phyloP scores from a whole-genome alignment of 106 monocot genomes.

The Phalaenopsis aphrodite region DNA sequence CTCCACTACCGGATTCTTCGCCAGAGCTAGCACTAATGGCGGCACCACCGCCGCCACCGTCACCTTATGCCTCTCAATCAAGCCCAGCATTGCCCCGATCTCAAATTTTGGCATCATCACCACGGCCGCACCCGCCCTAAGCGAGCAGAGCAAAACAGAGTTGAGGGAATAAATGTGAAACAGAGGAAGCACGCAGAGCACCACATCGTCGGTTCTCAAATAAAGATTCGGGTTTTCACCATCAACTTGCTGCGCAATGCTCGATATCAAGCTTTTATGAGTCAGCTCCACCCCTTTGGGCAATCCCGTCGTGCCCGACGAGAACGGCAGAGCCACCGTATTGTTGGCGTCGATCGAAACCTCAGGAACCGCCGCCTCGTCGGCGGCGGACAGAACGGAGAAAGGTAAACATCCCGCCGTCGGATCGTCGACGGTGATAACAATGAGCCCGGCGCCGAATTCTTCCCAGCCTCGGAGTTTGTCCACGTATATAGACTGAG shows the following conservation, averaged over 20 bases:
- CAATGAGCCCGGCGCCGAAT: constrained; percentile 9
- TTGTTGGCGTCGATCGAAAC: constrained; percentile 35
- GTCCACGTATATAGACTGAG: constrained; percentile 52
- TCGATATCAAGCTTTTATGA: constrained; percentile 52
- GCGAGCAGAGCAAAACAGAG: constrained; percentile 71
- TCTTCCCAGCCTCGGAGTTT: constrained; percentile 32
- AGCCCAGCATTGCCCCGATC: constrained; percentile 48
- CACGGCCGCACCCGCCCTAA: constrained; percentile 74
- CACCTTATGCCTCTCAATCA: constrained; percentile 50
- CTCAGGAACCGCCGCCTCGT: constrained; percentile 16
- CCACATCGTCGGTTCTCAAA: constrained; percentile 47
- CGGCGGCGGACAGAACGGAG: constrained; percentile 19
- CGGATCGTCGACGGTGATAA: constrained; percentile 47
- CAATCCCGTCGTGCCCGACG: constrained; percentile 87
- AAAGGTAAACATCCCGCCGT: constrained; percentile 46
- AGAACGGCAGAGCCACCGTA: constrained; percentile 77
- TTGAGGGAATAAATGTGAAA: constrained; percentile 90
- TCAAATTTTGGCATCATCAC: constrained; percentile 82
- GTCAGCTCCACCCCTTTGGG: constrained; percentile 88
- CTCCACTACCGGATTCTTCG: constrained; percentile 66
- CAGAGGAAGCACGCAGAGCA: constrained; percentile 86
- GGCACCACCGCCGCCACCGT: constrained; percentile 86
- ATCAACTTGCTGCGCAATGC: constrained; percentile 86
- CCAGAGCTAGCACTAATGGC: constrained; percentile 78
- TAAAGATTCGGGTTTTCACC: constrained; percentile 87